Evolutionary conservation across 164 flowering plant species (phyloP).

Genomic region (Kingdonia uniflora): DNA sequence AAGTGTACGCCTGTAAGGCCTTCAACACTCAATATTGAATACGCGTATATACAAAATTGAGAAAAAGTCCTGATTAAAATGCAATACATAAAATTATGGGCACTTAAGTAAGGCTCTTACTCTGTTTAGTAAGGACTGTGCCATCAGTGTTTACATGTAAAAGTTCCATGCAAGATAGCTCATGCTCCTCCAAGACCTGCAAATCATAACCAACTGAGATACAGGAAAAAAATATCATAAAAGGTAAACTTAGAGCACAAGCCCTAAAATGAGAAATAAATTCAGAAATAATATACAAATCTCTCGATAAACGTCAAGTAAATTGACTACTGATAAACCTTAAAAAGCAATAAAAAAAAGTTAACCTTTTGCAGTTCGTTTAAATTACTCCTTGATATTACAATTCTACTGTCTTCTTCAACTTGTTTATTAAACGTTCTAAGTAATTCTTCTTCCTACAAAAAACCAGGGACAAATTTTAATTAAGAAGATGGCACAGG

Average conservation of each 20-base stretch:
- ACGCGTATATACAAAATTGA: no score
- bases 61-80: no score
- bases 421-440: constrained; percentile 75
- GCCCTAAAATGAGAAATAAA: not conserved
- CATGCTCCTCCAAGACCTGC: constrained; percentile 91
- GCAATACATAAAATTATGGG: no score
- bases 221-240: not conserved
- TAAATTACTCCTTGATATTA: constrained; percentile 75
- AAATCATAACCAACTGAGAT: constrained; percentile 1
- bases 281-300: not conserved
- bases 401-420: constrained; percentile 84
- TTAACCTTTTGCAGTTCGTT: constrained; percentile 75
- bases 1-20: no score
- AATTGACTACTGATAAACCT: not conserved
- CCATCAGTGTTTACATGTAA: constrained; percentile 78
- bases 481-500: not conserved
- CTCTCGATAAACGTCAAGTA: not conserved
- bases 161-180: constrained; percentile 65
- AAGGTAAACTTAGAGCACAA: no score
- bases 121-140: constrained; percentile 64
- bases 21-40: no score
- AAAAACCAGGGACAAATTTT: constrained; percentile 5
- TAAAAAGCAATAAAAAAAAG: not conserved
- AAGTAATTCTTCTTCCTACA: constrained; percentile 81
- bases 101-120: constrained; percentile 48